Evolutionary conservation across 345 rosid species (phyloP), one percentile per base, ranked within the genome.

Genomic region (Barbarea vulgaris): DNA sequence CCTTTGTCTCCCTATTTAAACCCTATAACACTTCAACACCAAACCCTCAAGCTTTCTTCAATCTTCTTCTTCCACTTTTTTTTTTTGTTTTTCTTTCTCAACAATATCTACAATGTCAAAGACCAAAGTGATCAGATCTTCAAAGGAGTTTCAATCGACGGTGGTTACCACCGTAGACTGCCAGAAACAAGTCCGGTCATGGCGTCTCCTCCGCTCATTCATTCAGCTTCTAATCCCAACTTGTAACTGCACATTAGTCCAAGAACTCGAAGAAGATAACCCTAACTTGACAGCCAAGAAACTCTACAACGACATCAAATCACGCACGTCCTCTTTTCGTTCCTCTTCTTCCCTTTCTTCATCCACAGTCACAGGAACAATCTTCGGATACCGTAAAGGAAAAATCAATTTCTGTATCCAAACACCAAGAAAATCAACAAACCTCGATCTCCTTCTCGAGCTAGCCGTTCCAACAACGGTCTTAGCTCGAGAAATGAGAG

Each of bases 121-220:
- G 69, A 68, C 81, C 54, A 77, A 63, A 42, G 39, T 74, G n/a
- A n/a, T n/a, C 15, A 81, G 62, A 67, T 81, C 79, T 81, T 41
- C 84, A 64, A 67, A 34, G 64, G 74, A 84, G 36, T 70, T 77
- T 58, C 73, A 57, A n/a, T 25, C 82, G 58, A 64, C 76, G 66
- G 80, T 64, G 34, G 83, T 85, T 44, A 76, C 90, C 74, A 61
- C 89, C 14, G 89, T 88, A 11, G 93, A 90, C 67, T 90, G 96
- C 81, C 85, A 90, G 30, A 90, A 88, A 74, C 93, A 90, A 70
- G 91, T 90, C 70, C 89, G 85, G 5, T 90, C 93, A 34, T 90
- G 93, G 93, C 77, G 88, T 73, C 82, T 90, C 46, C 84, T 88
- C 21, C 88, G 90, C 1, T 85, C 83, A 31, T 78, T 90, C 28